These are phyloP conservation scores for Aspergillus sp. DNA, from an alignment of 2,329 filamentous ascomycete genomes.

Conservation along the genomic window DNA sequence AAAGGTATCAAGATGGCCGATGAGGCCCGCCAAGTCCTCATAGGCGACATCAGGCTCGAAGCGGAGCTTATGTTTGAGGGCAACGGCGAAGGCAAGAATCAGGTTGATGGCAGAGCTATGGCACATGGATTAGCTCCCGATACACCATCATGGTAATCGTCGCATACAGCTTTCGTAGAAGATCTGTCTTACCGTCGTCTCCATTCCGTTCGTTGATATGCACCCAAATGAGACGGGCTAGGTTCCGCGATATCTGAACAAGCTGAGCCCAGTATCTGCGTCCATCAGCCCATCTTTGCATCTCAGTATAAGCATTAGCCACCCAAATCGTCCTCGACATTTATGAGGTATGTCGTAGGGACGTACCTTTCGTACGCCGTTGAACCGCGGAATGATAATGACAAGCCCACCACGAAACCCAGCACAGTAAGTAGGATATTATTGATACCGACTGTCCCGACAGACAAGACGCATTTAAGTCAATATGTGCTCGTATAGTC, in stretches of 20 bases:
- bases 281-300: conserved; percentile 55
- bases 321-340: too few species aligned
- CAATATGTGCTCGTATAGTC: neutral
- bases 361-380: conserved; percentile 69
- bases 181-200: conserved; percentile 59
- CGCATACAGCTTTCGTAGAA: conserved; percentile 63
- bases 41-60: conserved; percentile 81
- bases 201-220: conserved; percentile 63
- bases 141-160: neutral
- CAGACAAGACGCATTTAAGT: conserved; percentile 7
- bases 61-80: conserved; percentile 77
- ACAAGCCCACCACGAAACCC: conserved; percentile 77
- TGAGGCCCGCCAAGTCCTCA: conserved; percentile 66
- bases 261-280: conserved; percentile 62
- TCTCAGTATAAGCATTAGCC: neutral
- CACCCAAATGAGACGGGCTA: conserved; percentile 76
- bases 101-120: conserved; percentile 67
- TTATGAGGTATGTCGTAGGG: neutral
- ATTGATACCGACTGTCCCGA: conserved; percentile 52
- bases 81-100: conserved; percentile 72
- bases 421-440: conserved; percentile 70
- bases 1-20: conserved; percentile 72
- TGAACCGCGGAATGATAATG: conserved; percentile 71
- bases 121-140: conserved; percentile 10
- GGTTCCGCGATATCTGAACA: conserved; percentile 54